These are phyloP conservation scores for Wakefieldia striispora DNA, from an alignment of 768 basidiomycete species.

Conservation along the genomic window DNA sequence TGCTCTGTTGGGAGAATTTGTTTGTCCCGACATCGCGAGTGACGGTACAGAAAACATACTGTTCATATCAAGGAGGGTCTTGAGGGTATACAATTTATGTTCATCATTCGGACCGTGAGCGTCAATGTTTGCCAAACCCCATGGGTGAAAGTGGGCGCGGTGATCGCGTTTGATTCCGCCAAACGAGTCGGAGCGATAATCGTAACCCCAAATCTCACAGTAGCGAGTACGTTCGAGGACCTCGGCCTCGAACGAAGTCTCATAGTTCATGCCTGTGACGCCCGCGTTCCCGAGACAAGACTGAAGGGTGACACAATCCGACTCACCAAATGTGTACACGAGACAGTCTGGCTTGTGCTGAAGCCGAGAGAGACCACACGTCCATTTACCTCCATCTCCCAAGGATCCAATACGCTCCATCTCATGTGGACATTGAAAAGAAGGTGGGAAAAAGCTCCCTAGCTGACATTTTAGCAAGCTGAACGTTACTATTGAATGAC, in stretches of 20 bases:
- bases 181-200: slow-evolving; percentile 39
- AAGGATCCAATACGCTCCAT: slow-evolving; percentile 45
- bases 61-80: slow-evolving; percentile 43
- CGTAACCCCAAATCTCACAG: slow-evolving; percentile 64
- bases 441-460: slow-evolving; percentile 48
- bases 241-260: slow-evolving; percentile 63
- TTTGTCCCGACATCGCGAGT: neutral
- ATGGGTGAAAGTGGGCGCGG: slow-evolving; percentile 44
- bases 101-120: slow-evolving; percentile 31
- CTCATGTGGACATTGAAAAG: slow-evolving; percentile 45
- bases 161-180: slow-evolving; percentile 32
- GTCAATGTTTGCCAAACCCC: slow-evolving; percentile 40
- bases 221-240: slow-evolving; percentile 44
- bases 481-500: neutral
- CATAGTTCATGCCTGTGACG: slow-evolving; percentile 47
- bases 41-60: slow-evolving; percentile 26
- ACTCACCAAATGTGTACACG: slow-evolving; percentile 59
- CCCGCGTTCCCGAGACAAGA: neutral
- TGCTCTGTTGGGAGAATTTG: slow-evolving; percentile 27
- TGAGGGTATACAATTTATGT: slow-evolving; percentile 45
- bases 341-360: slow-evolving; percentile 53
- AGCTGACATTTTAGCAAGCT: slow-evolving; percentile 2
- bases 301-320: neutral
- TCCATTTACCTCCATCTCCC: slow-evolving; percentile 71
- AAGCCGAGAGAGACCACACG: slow-evolving; percentile 59